phyloP scores from a whole-genome alignment of 2,329 filamentous ascomycete genomes.

The Aspergillus ibericus region DNA sequence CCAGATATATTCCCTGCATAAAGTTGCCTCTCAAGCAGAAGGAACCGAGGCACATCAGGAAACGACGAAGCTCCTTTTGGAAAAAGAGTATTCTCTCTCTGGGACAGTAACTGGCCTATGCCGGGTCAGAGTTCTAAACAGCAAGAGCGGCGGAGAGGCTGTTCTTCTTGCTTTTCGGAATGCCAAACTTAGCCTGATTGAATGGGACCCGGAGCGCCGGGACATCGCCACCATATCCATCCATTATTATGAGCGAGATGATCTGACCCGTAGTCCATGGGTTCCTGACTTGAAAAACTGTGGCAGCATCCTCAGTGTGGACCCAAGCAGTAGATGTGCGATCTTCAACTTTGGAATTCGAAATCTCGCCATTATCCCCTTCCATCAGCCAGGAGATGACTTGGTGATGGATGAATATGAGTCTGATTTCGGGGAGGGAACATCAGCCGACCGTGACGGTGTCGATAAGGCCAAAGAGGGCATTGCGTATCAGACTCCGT shows the following conservation, averaged over 20 bases:
- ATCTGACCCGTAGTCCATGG: slow-evolving; percentile 80
- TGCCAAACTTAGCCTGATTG: slow-evolving; percentile 87
- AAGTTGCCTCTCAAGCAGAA: slow-evolving; percentile 53
- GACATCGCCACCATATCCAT: slow-evolving; percentile 86
- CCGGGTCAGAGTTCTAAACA: slow-evolving; percentile 69
- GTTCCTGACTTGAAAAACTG: slow-evolving; percentile 72
- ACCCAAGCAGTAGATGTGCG: slow-evolving; percentile 89
- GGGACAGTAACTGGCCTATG: slow-evolving; percentile 83
- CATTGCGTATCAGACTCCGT: slow-evolving; percentile 61
- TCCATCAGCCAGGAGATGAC: slow-evolving; percentile 81
- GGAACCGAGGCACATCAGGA: slow-evolving; percentile 55
- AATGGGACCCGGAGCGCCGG: slow-evolving; percentile 84
- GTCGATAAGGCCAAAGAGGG: slow-evolving; percentile 36
- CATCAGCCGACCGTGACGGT: slow-evolving; percentile 47
- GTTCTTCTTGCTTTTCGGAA: slow-evolving; percentile 83
- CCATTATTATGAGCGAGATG: slow-evolving; percentile 97
- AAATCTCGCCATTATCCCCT: slow-evolving; percentile 90
- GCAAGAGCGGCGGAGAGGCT: slow-evolving; percentile 78
- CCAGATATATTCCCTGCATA: slow-evolving; percentile 80
- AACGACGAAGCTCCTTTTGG: slow-evolving; percentile 76
- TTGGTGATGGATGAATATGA: slow-evolving; percentile 91
- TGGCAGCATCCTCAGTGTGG: slow-evolving; percentile 79
- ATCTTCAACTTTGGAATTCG: slow-evolving; percentile 88
- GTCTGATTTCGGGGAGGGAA: slow-evolving; percentile 71
- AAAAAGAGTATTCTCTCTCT: slow-evolving; percentile 79